Conservation (phyloP, 495 filamentous ascomycete genomes). For the Neurospora sp. region DNA sequence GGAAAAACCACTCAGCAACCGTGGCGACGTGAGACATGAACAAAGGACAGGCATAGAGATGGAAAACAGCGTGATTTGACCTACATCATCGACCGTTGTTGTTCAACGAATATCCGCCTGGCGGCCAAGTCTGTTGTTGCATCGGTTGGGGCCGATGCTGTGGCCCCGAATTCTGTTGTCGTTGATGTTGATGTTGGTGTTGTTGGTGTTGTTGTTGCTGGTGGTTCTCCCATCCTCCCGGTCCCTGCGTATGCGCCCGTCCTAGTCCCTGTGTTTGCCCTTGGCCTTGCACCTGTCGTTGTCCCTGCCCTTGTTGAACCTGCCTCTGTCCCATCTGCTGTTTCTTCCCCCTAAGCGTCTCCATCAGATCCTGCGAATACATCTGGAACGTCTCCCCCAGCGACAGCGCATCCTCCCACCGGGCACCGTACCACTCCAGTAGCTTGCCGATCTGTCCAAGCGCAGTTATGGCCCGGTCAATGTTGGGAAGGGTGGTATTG, state of each 20-base stretch:
- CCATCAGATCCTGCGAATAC: constrained; percentile 25
- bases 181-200: constrained; percentile 8
- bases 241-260: not conserved
- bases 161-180: not conserved
- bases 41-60: not conserved
- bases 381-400: constrained; percentile 35
- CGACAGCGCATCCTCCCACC: constrained; percentile 38
- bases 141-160: not conserved
- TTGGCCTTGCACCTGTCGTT: not conserved
- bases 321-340: constrained; percentile 5
- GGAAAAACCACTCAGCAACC: no score
- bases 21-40: no score
- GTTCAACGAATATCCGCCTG: not conserved
- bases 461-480: constrained; percentile 35
- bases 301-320: not conserved
- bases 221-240: not conserved
- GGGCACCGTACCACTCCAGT: constrained; percentile 37
- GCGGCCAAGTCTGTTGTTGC: not conserved
- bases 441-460: constrained; percentile 34
- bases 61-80: not conserved
- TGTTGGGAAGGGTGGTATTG: constrained; percentile 24
- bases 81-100: not conserved
- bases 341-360: constrained; percentile 20
- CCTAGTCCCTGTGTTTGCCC: constrained; percentile 19
- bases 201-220: constrained; percentile 5